These are phyloP conservation scores for Luzula sylvatica DNA, from an alignment of 176 grass and related monocot genomes.

Conservation along the genomic window DNA sequence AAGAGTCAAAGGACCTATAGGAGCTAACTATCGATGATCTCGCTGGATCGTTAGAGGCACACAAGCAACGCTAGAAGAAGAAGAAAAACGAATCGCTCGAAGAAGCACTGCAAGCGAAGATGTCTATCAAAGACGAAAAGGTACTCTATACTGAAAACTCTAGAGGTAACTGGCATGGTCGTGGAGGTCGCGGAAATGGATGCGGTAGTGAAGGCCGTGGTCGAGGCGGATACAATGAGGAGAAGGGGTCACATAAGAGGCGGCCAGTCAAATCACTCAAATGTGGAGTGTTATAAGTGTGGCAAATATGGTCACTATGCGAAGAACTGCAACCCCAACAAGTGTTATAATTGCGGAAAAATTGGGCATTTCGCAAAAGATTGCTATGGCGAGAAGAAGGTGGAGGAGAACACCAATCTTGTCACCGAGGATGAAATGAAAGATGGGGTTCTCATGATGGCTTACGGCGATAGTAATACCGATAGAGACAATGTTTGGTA, in stretches of 20 bases:
- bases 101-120: constrained; percentile 10
- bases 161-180: neutral
- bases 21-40: neutral
- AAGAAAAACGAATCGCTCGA: constrained; percentile 4
- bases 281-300: neutral
- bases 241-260: too few species aligned
- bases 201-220: neutral
- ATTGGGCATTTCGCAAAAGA: neutral
- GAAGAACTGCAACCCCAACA: too few species aligned
- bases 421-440: neutral
- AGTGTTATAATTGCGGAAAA: neutral
- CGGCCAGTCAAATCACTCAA: neutral
- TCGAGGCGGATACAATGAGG: neutral
- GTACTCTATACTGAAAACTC: constrained; percentile 6
- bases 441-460: too few species aligned
- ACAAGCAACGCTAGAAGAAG: constrained; percentile 7
- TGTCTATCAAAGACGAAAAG: constrained; percentile 11
- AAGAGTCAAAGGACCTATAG: too few species aligned
- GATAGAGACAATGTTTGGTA: neutral
- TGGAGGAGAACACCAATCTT: neutral
- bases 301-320: neutral
- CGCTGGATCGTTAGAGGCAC: constrained; percentile 5
- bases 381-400: neutral
- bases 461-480: neutral
- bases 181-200: neutral